These are phyloP conservation scores for Sporothrix sp. DNA, from an alignment of 2,329 filamentous ascomycete genomes.

Conservation along the genomic window DNA sequence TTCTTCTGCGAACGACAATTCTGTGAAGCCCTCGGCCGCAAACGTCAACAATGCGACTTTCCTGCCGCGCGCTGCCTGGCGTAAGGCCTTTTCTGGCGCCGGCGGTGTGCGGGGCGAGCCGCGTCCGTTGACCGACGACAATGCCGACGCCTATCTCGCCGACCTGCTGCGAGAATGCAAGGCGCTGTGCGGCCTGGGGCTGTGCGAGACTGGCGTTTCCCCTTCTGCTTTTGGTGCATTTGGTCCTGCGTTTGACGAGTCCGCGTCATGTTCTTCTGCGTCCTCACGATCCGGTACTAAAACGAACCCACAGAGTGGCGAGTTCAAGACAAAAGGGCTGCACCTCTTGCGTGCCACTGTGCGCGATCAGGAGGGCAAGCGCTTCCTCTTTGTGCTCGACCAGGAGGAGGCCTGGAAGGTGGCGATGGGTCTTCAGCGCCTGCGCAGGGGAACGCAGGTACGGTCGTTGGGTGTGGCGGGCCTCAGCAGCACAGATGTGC, in stretches of 20 bases:
- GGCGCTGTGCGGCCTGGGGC: slow-evolving; percentile 48
- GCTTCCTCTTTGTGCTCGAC: slow-evolving; percentile 53
- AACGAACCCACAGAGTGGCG: slow-evolving; percentile 34
- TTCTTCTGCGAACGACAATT: slow-evolving; percentile 29
- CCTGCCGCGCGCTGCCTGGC: slow-evolving; percentile 38
- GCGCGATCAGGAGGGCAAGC: slow-evolving; percentile 56
- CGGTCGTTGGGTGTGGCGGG: slow-evolving; percentile 49
- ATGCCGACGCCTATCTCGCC: slow-evolving; percentile 54
- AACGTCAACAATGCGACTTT: slow-evolving; percentile 35
- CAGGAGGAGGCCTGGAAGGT: slow-evolving; percentile 63
- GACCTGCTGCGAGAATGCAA: slow-evolving; percentile 57
- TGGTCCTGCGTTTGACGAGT: slow-evolving; percentile 16
- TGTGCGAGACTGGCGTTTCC: slow-evolving; percentile 33
- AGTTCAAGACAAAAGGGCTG: slow-evolving; percentile 44
- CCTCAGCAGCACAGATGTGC: slow-evolving; percentile 45
- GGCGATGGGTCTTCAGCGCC: slow-evolving; percentile 48
- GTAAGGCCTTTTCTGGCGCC: slow-evolving; percentile 32
- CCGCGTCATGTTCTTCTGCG: slow-evolving; percentile 17
- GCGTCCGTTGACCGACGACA: slow-evolving; percentile 49
- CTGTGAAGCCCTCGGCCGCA: slow-evolving; percentile 28
- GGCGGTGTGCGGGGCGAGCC: slow-evolving; percentile 35
- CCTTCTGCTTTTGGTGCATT: slow-evolving; percentile 17
- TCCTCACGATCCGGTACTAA: slow-evolving; percentile 28
- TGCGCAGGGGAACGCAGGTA: slow-evolving; percentile 51
- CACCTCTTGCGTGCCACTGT: slow-evolving; percentile 56